phyloP scores from a whole-genome alignment of 2,329 filamentous ascomycete species.

The Pseudogymnoascus sp. region DNA sequence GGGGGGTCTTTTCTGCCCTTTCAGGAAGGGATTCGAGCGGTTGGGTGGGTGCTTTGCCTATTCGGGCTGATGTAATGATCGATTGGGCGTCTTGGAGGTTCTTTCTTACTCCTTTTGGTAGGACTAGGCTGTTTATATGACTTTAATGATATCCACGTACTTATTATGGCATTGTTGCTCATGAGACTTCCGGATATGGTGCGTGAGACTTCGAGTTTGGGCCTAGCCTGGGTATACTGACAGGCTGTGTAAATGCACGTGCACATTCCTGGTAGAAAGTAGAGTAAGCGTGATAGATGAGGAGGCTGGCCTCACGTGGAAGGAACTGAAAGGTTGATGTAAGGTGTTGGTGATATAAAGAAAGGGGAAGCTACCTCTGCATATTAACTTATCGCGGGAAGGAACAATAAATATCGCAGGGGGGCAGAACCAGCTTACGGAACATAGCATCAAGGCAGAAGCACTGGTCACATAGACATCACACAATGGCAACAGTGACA shows the following conservation, averaged over 20 bases:
- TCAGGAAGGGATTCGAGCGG: neutral
- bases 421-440: neutral
- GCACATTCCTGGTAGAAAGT: neutral
- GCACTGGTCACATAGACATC: slow-evolving; percentile 2
- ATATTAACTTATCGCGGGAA: neutral
- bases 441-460: neutral
- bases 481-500: neutral
- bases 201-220: neutral
- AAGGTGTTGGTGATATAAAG: neutral
- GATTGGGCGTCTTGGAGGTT: slow-evolving; percentile 2
- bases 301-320: neutral
- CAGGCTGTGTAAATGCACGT: slow-evolving; percentile 1
- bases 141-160: slow-evolving; percentile 8
- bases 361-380: neutral
- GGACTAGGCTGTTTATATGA: neutral
- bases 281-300: neutral
- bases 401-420: neutral
- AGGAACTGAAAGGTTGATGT: neutral
- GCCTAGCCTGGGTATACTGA: neutral
- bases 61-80: neutral
- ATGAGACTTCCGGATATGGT: neutral
- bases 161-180: neutral
- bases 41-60: slow-evolving; percentile 3
- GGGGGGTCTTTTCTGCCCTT: neutral
- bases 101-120: slow-evolving; percentile 4